These are phyloP conservation scores for Magnusiomyces suaveolens DNA, from an alignment of 1,139 yeast species.

Conservation along the genomic window DNA sequence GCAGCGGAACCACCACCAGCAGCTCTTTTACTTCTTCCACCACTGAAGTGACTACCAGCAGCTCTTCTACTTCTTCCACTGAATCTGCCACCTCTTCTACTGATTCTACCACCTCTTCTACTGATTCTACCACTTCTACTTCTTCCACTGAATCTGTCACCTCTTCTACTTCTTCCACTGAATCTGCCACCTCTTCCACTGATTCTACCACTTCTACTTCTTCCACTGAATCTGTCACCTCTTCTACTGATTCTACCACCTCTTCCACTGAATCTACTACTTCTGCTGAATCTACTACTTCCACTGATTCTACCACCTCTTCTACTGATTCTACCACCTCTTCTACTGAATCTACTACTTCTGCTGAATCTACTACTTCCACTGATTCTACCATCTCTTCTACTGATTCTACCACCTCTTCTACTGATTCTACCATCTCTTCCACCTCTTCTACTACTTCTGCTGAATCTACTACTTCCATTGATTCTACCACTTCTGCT, in stretches of 20 bases:
- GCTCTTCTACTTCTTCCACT: too few species aligned
- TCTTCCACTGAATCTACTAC: neutral
- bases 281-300: too few species aligned
- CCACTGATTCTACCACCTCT: neutral
- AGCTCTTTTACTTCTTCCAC: too few species aligned
- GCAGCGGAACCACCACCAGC: too few species aligned
- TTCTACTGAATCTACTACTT: neutral
- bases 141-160: neutral
- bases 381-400: neutral
- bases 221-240: neutral
- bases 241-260: neutral
- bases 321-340: neutral
- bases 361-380: neutral
- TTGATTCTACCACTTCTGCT: neutral
- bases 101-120: too few species aligned
- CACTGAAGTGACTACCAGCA: too few species aligned
- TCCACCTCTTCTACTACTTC: neutral
- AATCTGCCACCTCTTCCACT: neutral
- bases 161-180: neutral
- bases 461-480: neutral
- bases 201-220: neutral
- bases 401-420: neutral
- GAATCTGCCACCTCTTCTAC: too few species aligned
- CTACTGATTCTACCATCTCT: neutral
- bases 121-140: neutral